These are phyloP conservation scores for Starmerella tilneyi DNA, from an alignment of 805 yeast species.

Conservation along the genomic window DNA sequence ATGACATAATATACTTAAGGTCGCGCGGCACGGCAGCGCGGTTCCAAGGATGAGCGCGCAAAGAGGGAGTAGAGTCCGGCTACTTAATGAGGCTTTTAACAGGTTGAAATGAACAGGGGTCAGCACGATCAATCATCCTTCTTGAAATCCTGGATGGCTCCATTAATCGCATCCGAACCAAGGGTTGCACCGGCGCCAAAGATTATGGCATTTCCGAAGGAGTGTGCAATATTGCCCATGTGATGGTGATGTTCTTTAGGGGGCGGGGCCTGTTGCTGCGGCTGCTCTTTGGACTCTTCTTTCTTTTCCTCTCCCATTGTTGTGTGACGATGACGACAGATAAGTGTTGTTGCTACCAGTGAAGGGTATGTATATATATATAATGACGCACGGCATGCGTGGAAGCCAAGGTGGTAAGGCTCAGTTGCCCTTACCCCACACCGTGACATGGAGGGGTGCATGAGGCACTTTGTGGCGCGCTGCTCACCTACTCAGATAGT, in stretches of 20 bases:
- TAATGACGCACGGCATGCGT: too few relatives aligned
- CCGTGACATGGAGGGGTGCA: too few relatives aligned
- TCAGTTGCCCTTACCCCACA: not conserved
- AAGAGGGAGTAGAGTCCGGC: not conserved
- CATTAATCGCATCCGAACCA: constrained; percentile 68
- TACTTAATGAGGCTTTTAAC: too few relatives aligned
- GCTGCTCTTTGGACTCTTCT: constrained; percentile 23
- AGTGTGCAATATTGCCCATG: constrained; percentile 44
- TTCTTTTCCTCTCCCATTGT: constrained; percentile 14
- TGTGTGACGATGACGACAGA: not conserved
- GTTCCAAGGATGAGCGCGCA: too few relatives aligned
- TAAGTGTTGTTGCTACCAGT: not conserved
- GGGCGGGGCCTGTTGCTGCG: constrained; percentile 11
- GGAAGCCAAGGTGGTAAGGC: too few relatives aligned
- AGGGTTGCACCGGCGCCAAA: constrained; percentile 96
- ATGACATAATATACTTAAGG: not conserved
- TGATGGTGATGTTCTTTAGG: constrained; percentile 18
- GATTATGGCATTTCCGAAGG: constrained; percentile 79
- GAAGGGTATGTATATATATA: not conserved
- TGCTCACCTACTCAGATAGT: too few relatives aligned
- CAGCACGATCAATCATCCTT: constrained; percentile 2
- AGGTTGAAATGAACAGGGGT: not conserved
- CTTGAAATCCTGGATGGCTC: constrained; percentile 16
- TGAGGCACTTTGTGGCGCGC: too few relatives aligned
- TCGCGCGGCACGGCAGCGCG: too few relatives aligned